Evolutionary conservation across 2,329 filamentous ascomycete species (phyloP).

Genomic region (Penicillium sp.): DNA sequence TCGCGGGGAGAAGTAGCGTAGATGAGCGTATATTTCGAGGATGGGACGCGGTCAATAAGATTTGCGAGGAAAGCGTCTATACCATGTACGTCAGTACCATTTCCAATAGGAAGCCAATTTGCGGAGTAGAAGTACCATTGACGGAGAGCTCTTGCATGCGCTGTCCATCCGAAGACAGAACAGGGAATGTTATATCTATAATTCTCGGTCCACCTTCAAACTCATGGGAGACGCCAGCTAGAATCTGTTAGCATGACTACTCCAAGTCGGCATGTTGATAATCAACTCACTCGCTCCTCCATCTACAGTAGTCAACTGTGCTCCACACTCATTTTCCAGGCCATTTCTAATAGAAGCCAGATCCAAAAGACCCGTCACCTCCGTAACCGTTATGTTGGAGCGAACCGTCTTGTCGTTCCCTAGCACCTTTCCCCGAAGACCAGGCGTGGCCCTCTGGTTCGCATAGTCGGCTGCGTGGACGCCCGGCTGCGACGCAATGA

Average conservation of each 20-base stretch:
- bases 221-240: slow-evolving; percentile 38
- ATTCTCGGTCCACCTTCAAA: slow-evolving; percentile 39
- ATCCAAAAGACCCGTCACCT: slow-evolving; percentile 51
- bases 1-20: slow-evolving; percentile 63
- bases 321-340: slow-evolving; percentile 47
- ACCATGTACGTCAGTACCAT: slow-evolving; percentile 14
- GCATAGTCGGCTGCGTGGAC: slow-evolving; percentile 67
- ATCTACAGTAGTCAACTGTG: slow-evolving; percentile 42
- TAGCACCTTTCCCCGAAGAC: slow-evolving; percentile 50
- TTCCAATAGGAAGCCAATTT: neutral
- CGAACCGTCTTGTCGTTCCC: slow-evolving; percentile 48
- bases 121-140: slow-evolving; percentile 29
- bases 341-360: slow-evolving; percentile 37
- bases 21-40: slow-evolving; percentile 66
- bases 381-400: slow-evolving; percentile 51
- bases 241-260: slow-evolving; percentile 16
- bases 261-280: neutral
- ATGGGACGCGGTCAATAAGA: slow-evolving; percentile 46
- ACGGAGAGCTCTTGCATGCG: slow-evolving; percentile 38
- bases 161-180: slow-evolving; percentile 32
- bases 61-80: slow-evolving; percentile 47
- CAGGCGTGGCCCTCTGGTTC: slow-evolving; percentile 49
- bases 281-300: slow-evolving; percentile 32
- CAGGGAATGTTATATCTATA: slow-evolving; percentile 44
- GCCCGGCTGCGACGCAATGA: slow-evolving; percentile 73